A percentile compares a stretch with the other conserved stretches of the same genome.
Conservation (phyloP, 2,329 filamentous ascomycete genomes). For the Colletotrichum eleusines region DNA sequence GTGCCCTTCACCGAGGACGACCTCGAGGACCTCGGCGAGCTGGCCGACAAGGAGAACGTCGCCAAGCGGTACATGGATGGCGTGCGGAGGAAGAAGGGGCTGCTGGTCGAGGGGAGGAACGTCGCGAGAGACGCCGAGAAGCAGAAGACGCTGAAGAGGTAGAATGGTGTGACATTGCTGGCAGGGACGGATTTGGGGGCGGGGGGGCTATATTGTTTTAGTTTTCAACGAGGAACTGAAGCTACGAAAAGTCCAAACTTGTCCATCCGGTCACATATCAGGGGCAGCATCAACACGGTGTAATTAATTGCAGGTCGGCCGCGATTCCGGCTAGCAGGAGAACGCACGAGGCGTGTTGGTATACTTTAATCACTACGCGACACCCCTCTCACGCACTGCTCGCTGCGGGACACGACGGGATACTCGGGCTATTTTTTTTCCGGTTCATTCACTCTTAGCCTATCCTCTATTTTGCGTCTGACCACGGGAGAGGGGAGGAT, state of each 20-base stretch:
- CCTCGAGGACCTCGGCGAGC: constrained; percentile 92
- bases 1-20: constrained; percentile 97
- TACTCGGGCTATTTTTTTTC: constrained; percentile 5
- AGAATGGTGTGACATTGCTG: constrained; percentile 39
- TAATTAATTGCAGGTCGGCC: neutral
- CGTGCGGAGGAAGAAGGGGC: constrained; percentile 86
- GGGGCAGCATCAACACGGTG: neutral
- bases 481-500: neutral
- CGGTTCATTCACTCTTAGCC: constrained; percentile 19
- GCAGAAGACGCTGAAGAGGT: constrained; percentile 78
- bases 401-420: neutral
- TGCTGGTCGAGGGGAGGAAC: constrained; percentile 83
- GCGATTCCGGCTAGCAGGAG: neutral
- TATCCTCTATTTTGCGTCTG: constrained; percentile 11
- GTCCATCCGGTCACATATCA: neutral
- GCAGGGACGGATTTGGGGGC: neutral
- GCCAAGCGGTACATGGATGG: constrained; percentile 96
- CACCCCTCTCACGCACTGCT: neutral
- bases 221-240: neutral
- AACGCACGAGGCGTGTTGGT: neutral
- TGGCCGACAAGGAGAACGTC: constrained; percentile 94
- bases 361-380: neutral
- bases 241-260: too few relatives aligned
- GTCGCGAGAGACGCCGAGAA: constrained; percentile 92
- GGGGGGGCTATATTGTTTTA: too few relatives aligned